phyloP scores from a whole-genome alignment of 177 flowering plant genomes.

The Vitis hybrid region DNA sequence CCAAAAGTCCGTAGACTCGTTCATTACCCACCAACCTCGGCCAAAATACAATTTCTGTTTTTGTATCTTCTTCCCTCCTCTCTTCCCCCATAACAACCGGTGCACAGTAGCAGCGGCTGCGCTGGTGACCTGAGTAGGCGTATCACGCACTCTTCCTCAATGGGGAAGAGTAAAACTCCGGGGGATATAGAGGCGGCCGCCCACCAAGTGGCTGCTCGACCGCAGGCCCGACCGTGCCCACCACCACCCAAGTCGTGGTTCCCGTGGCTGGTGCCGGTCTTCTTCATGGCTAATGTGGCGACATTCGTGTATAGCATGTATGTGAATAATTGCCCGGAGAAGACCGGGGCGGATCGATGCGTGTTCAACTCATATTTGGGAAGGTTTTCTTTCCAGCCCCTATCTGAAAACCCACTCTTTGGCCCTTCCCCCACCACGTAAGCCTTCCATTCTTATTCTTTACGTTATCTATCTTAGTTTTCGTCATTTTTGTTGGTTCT shows the following conservation, averaged over 20 bases:
- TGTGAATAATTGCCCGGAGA: constrained; percentile 27
- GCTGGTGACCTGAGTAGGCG: neutral
- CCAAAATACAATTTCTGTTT: constrained; percentile 2
- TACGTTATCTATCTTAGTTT: no score
- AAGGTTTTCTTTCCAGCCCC: constrained; percentile 19
- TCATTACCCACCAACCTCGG: constrained; percentile 4
- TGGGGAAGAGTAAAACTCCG: neutral
- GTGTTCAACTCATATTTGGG: constrained; percentile 15
- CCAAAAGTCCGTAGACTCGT: constrained; percentile 4
- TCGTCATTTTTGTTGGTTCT: no score
- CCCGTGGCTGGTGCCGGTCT: constrained; percentile 22
- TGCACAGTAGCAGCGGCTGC: neutral
- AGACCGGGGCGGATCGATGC: constrained; percentile 7
- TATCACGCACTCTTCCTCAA: neutral
- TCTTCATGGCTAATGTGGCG: constrained; percentile 10
- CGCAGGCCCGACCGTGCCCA: constrained; percentile 8
- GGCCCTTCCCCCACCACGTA: constrained; percentile 22
- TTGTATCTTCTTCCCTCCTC: neutral
- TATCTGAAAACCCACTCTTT: constrained; percentile 14
- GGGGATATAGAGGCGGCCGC: constrained; percentile 9
- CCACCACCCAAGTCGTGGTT: constrained; percentile 15
- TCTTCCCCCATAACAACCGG: neutral
- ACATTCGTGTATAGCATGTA: constrained; percentile 25
- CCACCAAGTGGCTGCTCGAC: constrained; percentile 2
- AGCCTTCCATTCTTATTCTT: neutral